Evolutionary conservation across 2,329 filamentous ascomycete genomes (phyloP).

Genomic region (Amphichorda felina): DNA sequence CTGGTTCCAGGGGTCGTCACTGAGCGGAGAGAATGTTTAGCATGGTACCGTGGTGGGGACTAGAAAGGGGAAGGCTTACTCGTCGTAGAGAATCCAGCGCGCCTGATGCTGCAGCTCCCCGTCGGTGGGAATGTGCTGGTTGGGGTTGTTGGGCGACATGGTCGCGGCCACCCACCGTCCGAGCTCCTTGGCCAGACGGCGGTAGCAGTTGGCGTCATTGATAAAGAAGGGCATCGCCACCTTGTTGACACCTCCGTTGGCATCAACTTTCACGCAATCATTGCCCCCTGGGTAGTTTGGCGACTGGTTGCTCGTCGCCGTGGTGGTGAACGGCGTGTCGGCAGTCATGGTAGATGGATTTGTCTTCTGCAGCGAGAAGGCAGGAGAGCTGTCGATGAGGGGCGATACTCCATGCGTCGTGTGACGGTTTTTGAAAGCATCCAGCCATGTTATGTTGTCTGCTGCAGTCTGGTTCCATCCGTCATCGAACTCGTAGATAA

Average conservation of each 20-base stretch:
- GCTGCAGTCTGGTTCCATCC: constrained; percentile 53
- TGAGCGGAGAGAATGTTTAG: no score
- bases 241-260: background rate
- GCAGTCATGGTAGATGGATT: constrained; percentile 1
- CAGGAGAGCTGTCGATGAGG: background rate
- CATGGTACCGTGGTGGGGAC: background rate
- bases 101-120: constrained; percentile 54
- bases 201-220: constrained; percentile 50
- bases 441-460: constrained; percentile 42
- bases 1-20: constrained; percentile 53
- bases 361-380: constrained; percentile 2
- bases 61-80: constrained; percentile 26
- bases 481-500: constrained; percentile 51
- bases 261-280: no score
- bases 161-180: constrained; percentile 37
- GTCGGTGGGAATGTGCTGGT: constrained; percentile 44
- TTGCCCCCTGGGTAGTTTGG: no score
- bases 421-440: constrained; percentile 38
- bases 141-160: constrained; percentile 49
- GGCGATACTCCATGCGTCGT: constrained; percentile 8
- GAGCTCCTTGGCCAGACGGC: constrained; percentile 40
- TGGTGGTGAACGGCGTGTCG: constrained; percentile 1
- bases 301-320: background rate
- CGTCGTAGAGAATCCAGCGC: constrained; percentile 50
- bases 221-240: constrained; percentile 27